phyloP scores from a whole-genome alignment of 306 rosid species.

The Quercus mongolica region DNA sequence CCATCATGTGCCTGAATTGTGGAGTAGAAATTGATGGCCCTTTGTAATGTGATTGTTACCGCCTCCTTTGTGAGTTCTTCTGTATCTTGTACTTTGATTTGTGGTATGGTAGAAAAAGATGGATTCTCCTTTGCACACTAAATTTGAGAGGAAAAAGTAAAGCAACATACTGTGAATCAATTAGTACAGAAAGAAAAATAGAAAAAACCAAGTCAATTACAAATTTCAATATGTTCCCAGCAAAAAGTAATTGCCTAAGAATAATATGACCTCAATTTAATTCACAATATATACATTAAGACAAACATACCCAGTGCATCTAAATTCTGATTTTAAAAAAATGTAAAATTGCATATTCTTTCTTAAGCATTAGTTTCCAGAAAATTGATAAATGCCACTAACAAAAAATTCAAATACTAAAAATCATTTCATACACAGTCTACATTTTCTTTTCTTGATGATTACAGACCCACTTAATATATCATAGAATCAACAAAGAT shows the following conservation, averaged over 20 bases:
- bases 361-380: no score
- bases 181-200: background rate
- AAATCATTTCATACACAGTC: no score
- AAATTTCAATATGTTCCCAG: background rate
- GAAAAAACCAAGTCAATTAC: background rate
- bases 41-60: conserved; percentile 47
- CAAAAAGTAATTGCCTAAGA: no score
- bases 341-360: no score
- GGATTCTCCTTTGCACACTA: conserved; percentile 68
- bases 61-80: conserved; percentile 52
- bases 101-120: conserved; percentile 29
- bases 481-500: background rate
- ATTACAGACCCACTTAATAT: no score
- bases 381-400: no score
- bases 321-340: no score
- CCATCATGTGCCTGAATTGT: conserved; percentile 80
- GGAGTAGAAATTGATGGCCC: conserved; percentile 66
- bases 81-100: conserved; percentile 50
- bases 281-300: no score
- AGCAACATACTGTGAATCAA: background rate
- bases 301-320: no score
- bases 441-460: no score
- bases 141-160: conserved; percentile 5
- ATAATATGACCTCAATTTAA: no score
- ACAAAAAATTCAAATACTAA: no score